Conservation (phyloP, 164 flowering plant genomes). For the Stephania yunnanensis region DNA sequence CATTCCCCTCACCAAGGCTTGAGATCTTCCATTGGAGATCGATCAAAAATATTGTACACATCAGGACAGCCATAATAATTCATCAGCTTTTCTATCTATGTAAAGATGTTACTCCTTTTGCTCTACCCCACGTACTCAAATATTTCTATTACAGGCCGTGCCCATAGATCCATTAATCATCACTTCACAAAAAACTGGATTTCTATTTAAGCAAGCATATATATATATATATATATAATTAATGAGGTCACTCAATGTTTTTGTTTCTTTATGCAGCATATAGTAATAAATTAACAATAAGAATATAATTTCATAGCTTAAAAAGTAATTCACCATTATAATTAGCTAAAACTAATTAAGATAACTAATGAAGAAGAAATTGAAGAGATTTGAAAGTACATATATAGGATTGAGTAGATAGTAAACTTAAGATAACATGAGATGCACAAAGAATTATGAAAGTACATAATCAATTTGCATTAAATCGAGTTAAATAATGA, state of each 20-base stretch:
- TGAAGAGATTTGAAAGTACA: no score
- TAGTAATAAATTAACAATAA: background rate
- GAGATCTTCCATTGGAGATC: background rate
- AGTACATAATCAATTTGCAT: no score
- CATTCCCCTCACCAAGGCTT: conserved; percentile 6
- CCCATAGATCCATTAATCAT: background rate
- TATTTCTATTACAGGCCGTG: background rate
- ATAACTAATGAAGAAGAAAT: no score
- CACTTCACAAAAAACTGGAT: background rate
- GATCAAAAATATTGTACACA: conserved; percentile 1
- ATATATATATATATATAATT: background rate
- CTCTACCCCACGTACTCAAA: conserved; percentile 6
- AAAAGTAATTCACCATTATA: no score
- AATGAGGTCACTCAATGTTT: background rate
- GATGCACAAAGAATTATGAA: no score
- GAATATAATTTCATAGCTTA: background rate
- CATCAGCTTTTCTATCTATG: conserved; percentile 1
- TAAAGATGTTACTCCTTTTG: conserved; percentile 9
- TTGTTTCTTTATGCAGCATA: background rate
- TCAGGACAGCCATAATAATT: conserved; percentile 4
- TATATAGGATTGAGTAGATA: no score
- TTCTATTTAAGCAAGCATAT: no score
- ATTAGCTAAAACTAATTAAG: no score
- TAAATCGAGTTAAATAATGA: no score
- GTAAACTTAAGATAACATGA: no score